A percentile compares a stretch with the other conserved stretches of the same genome.
phyloP scores from a whole-genome alignment of 106 monocot genomes.

The Allium sativum region DNA sequence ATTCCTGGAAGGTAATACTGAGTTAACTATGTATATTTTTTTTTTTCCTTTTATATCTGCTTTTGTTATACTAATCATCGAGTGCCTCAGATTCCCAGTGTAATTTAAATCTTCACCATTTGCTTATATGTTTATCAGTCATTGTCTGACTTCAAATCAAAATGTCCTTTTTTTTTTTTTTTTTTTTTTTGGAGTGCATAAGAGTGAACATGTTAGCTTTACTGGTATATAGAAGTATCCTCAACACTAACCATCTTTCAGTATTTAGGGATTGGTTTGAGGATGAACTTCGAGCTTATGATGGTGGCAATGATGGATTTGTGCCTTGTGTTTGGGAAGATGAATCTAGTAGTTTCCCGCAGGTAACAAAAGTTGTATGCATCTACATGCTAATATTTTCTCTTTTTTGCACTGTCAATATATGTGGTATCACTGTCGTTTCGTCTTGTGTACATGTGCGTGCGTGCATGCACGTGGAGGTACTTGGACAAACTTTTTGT shows the following conservation, averaged over 20 bases:
- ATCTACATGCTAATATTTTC: not conserved
- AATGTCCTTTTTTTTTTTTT: too few relatives aligned
- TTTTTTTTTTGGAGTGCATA: too few relatives aligned
- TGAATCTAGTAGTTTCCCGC: conserved; percentile 66
- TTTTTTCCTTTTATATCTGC: conserved; percentile 1
- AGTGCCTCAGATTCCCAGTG: not conserved
- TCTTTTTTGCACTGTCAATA: too few relatives aligned
- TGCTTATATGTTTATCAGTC: not conserved
- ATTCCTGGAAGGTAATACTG: conserved; percentile 69
- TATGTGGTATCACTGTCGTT: too few relatives aligned
- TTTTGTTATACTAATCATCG: conserved; percentile 2
- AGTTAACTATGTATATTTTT: not conserved
- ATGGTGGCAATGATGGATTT: conserved; percentile 78
- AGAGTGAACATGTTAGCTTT: not conserved
- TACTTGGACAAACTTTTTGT: too few relatives aligned
- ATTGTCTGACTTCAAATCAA: too few relatives aligned
- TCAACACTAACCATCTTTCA: not conserved
- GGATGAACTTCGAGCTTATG: conserved; percentile 94
- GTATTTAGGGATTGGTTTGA: conserved; percentile 85
- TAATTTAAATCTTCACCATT: not conserved
- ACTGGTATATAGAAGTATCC: conserved; percentile 1
- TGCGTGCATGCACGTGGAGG: too few relatives aligned
- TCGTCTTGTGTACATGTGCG: too few relatives aligned
- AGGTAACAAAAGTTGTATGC: conserved; percentile 31
- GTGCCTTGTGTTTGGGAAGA: conserved; percentile 92